Conservation (phyloP, 2,329 filamentous ascomycete genomes). For the Phialophora expanda region DNA sequence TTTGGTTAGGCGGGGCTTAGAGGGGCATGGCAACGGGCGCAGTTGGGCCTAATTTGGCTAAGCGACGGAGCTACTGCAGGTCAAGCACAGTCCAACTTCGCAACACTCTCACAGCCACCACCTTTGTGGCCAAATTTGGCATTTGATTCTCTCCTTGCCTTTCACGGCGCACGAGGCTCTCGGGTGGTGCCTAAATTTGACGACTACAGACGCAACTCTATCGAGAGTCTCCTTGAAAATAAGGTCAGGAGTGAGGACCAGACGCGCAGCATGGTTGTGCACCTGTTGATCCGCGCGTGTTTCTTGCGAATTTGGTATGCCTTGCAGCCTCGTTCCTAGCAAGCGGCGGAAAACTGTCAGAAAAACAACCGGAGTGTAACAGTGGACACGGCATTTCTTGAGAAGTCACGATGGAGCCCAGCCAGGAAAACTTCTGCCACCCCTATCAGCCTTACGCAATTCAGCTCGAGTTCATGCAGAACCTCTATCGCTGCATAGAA, state of each 20-base stretch:
- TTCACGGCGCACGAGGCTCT: background rate
- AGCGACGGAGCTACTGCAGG: background rate
- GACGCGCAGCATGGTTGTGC: background rate
- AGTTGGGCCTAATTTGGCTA: background rate
- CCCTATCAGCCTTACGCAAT: slow-evolving; percentile 87
- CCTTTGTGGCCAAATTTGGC: background rate
- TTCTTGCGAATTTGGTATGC: background rate
- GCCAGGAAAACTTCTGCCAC: slow-evolving; percentile 72
- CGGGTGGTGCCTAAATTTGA: background rate
- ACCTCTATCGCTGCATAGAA: slow-evolving; percentile 79
- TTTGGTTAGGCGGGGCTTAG: background rate
- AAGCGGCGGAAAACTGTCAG: too few species aligned
- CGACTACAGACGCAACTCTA: background rate
- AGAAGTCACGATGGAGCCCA: slow-evolving; percentile 43
- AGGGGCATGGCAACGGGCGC: background rate
- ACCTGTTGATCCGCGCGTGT: background rate
- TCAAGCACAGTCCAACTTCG: slow-evolving; percentile 1
- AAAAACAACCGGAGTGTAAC: background rate
- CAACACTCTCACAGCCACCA: background rate
- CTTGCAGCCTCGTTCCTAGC: background rate
- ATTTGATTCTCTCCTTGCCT: background rate
- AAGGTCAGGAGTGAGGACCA: background rate
- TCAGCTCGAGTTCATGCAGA: slow-evolving; percentile 84
- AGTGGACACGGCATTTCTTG: background rate
- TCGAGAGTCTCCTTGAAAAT: background rate